Evolutionary conservation across 2,329 filamentous ascomycete species (phyloP), one percentile per base, ranked within the genome.

Genomic region (Teratosphaeria viscida): DNA sequence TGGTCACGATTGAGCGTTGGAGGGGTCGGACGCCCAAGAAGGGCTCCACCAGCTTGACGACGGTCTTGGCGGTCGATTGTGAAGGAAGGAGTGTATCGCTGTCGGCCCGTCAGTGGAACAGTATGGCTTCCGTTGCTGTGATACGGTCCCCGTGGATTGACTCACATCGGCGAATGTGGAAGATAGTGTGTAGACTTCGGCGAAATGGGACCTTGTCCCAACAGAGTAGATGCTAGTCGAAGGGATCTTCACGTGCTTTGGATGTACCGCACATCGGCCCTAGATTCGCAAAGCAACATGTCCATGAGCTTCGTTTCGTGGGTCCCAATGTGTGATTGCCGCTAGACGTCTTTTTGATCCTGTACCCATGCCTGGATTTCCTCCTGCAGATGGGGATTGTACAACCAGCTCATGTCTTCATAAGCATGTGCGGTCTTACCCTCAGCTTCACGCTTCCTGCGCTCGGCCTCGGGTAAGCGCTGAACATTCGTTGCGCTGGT

Each of bases 331-430:
- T 43, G 37, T 43, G 12, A n/a, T 43, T 12, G 19, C 43, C 19
- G 43, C 43, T n/a, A 49, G 23, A 4, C n/a, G 2, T 49, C 2
- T 26, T 23, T 7, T 19, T 19, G 6, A 49, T 10, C 2, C 4
- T 61, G 16, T 1, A 62, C 19, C 63, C 63, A 66, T 5, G 53
- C 43, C n/a, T 62, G 52, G 14, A 67, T 60, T 3, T 62, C 60
- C 52, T 60, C 53, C 16, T 67, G 61, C 11, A 66, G 57, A 23
- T 61, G 34, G 6, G 60, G 58, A 52, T 35, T 23, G 47, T 62
- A 66, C 27, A 68, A 55, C 65, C 66, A 67, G 12, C 49, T 26
- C 53, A 61, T 63, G 43, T 68, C 65, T n/a, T 66, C 60, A 5
- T 53, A 59, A 35, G 61, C 56, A 27, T 26, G 10, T 29, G 43